Percentiles rank a stretch among this genome's conserved stretches.
Evolutionary conservation across 768 basidiomycete species (phyloP).

Genomic region (Tricholomella constricta): DNA sequence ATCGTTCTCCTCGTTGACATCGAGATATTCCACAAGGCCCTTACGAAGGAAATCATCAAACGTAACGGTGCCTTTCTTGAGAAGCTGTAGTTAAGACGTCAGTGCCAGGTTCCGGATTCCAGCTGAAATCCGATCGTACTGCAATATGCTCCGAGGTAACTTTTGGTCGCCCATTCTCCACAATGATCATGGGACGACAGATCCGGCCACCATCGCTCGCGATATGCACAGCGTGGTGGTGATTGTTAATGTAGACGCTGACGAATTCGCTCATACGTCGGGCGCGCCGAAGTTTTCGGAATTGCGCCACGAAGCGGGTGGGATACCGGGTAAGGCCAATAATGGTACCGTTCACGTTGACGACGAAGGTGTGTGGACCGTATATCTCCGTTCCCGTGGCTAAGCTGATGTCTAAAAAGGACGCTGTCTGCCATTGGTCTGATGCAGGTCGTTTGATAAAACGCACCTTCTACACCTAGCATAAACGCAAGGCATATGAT

Average conservation of each 20-base stretch:
- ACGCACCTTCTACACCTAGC: slow-evolving; percentile 94
- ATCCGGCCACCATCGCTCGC: slow-evolving; percentile 97
- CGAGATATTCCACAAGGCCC: slow-evolving; percentile 96
- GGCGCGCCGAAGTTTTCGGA: slow-evolving; percentile 90
- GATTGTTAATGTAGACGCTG: slow-evolving; percentile 93
- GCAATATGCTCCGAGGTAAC: slow-evolving; percentile 80
- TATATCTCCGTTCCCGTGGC: slow-evolving; percentile 96
- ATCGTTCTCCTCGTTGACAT: slow-evolving; percentile 99
- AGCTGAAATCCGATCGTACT: slow-evolving; percentile 44
- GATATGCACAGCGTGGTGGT: slow-evolving; percentile 93
- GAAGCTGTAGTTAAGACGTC: slow-evolving; percentile 47
- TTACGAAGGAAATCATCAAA: slow-evolving; percentile 94
- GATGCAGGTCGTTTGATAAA: not conserved
- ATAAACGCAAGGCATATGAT: slow-evolving; percentile 87
- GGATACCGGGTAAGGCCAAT: slow-evolving; percentile 91
- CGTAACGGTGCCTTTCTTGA: slow-evolving; percentile 74
- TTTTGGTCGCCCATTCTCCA: slow-evolving; percentile 75
- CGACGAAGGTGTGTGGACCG: slow-evolving; percentile 87
- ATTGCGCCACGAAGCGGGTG: slow-evolving; percentile 81
- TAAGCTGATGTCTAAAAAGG: slow-evolving; percentile 77
- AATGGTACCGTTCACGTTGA: slow-evolving; percentile 96
- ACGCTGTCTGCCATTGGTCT: slow-evolving; percentile 11
- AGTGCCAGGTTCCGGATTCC: slow-evolving; percentile 9
- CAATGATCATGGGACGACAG: slow-evolving; percentile 96
- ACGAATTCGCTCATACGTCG: slow-evolving; percentile 96